Evolutionary conservation across 495 filamentous ascomycete species (phyloP), one percentile per base, ranked within the genome.

Genomic region (Penicillium cataractarum): DNA sequence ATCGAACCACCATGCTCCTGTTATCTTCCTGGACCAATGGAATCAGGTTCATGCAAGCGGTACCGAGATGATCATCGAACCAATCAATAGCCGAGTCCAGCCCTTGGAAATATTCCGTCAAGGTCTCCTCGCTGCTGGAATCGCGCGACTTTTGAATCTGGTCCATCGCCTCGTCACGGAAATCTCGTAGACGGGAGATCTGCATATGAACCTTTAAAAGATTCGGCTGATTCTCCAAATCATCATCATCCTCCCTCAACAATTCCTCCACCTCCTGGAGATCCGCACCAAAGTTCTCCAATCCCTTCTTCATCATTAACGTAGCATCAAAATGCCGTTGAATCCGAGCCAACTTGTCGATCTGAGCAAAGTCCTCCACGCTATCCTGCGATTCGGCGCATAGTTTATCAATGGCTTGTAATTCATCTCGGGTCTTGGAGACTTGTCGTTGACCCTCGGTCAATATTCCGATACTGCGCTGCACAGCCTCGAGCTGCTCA

Each of bases 391-490:
- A 91, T 74, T 98, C 96, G 61, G 92, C 90, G 78, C 95, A 98
- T 54, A 99, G 84, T 81, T 93, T 94, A 77, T 98, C 96, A 74
- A 99, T 97, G 77, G 95, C 95, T 81, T 93, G 90, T 83, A 99
- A 93, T 80, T 98, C 95, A 69, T 98, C 96, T 75, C 94, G 94
- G 69, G 97, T 97, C 63, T 87, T 85, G 62, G 90, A 87, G 13
- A 98, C 88, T 52, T 89, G 90, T 65, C 92, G 87, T 75, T 97
- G 92, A 53, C 92, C 93, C 75, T 97, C 92, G 42, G 84, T 85
- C 60, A 99, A 87, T 37, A 87, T 86, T 58, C 80, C 87, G 84
- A 99, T 97, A 71, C 96, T 95, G 53, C 87, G 82, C 78, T 97
- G 92, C 21, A 96, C 97, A 8, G 92, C 89, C 72, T 95, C 90